These are phyloP conservation scores for Rhynchosporium graminicola DNA, from an alignment of 2,329 filamentous ascomycete genomes.

Conservation along the genomic window DNA sequence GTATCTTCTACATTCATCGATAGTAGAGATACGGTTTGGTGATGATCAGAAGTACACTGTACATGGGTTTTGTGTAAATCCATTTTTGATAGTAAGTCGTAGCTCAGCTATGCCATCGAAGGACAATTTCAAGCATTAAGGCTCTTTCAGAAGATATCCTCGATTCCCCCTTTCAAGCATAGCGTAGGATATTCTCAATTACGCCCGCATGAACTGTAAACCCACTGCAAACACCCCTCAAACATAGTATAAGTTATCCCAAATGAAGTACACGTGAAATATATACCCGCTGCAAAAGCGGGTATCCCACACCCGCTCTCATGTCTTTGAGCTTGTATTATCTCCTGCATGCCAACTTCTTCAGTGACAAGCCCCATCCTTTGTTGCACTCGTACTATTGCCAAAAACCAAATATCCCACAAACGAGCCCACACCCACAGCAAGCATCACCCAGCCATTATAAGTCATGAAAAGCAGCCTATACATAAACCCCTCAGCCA, in stretches of 20 bases:
- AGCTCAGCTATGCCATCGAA: constrained; percentile 15
- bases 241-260: too few species aligned
- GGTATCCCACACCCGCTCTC: neutral
- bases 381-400: constrained; percentile 67
- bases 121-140: constrained; percentile 11
- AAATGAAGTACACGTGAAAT: too few species aligned
- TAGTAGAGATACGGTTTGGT: neutral
- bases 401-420: constrained; percentile 85
- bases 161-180: neutral
- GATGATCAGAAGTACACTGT: neutral
- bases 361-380: constrained; percentile 89
- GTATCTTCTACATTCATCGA: neutral
- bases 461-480: constrained; percentile 99
- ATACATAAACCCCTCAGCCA: constrained; percentile 24
- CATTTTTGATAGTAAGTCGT: constrained; percentile 10
- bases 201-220: constrained; percentile 10
- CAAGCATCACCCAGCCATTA: constrained; percentile 96
- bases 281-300: neutral
- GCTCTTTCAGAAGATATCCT: constrained; percentile 4
- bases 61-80: constrained; percentile 6
- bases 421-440: constrained; percentile 86
- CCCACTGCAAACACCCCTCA: neutral
- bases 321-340: neutral
- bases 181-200: neutral
- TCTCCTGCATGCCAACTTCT: neutral